Conservation (phyloP, 2,329 filamentous ascomycete genomes). For the Epicoccum nigrum region DNA sequence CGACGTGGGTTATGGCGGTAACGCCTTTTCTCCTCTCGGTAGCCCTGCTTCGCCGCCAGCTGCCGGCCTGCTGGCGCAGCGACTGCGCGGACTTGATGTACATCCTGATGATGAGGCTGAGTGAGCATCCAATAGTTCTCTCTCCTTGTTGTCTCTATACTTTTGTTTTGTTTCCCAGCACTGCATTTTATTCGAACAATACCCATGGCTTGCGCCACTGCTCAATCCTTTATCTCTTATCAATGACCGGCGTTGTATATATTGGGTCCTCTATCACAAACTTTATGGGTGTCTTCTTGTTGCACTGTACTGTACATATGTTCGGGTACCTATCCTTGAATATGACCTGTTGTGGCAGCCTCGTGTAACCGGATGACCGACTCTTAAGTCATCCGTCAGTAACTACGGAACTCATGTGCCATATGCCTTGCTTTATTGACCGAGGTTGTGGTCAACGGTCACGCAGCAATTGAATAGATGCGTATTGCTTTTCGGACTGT, state of each 20-base stretch:
- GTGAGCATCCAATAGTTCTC: neutral
- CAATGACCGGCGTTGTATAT: neutral
- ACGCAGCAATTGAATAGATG: neutral
- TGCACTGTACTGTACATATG: constrained; percentile 1
- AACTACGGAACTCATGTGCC: neutral
- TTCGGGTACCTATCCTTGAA: neutral
- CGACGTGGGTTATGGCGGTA: constrained; percentile 56
- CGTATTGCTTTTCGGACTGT: neutral
- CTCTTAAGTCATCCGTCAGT: constrained; percentile 1
- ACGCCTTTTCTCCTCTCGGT: constrained; percentile 38
- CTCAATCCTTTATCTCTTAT: neutral
- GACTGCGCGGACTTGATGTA: constrained; percentile 67
- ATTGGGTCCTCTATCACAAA: constrained; percentile 1
- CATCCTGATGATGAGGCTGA: constrained; percentile 33
- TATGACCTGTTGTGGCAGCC: constrained; percentile 10
- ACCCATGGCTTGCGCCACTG: constrained; percentile 7
- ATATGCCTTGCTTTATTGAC: constrained; percentile 3
- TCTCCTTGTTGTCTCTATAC: no score
- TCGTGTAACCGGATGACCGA: constrained; percentile 14
- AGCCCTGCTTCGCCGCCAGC: constrained; percentile 63
- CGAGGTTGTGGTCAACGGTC: neutral
- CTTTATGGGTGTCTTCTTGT: neutral
- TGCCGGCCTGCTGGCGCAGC: constrained; percentile 73
- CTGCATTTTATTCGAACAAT: neutral
- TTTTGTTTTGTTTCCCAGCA: neutral